phyloP scores from a whole-genome alignment of 1,139 yeast genomes.

The Insectozyma bohioensis region DNA sequence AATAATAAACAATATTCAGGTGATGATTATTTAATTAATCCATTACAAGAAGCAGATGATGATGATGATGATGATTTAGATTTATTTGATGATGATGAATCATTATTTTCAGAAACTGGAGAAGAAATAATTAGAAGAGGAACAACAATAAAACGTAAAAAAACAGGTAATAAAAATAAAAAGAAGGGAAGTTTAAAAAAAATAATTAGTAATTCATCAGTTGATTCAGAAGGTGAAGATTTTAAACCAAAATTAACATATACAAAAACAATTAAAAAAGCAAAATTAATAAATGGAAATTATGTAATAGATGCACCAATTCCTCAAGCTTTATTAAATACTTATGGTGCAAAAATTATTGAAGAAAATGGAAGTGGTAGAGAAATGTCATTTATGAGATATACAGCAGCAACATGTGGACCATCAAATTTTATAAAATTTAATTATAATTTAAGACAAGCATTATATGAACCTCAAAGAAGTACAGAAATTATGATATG shows the following conservation, averaged over 20 bases:
- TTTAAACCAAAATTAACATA: constrained; percentile 44
- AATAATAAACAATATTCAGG: constrained; percentile 26
- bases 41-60: constrained; percentile 41
- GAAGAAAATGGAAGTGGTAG: constrained; percentile 26
- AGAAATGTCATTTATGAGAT: constrained; percentile 76
- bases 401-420: constrained; percentile 80
- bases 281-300: constrained; percentile 65
- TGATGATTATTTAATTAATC: constrained; percentile 43
- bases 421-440: constrained; percentile 60
- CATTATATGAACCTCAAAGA: constrained; percentile 63
- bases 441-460: constrained; percentile 66
- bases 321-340: constrained; percentile 55
- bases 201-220: constrained; percentile 4
- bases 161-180: constrained; percentile 1
- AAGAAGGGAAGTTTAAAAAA: constrained; percentile 6
- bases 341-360: constrained; percentile 49
- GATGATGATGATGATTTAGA: constrained; percentile 37
- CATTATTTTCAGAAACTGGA: constrained; percentile 44
- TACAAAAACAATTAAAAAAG: constrained; percentile 50
- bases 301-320: constrained; percentile 80
- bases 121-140: constrained; percentile 38
- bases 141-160: constrained; percentile 24
- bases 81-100: constrained; percentile 49
- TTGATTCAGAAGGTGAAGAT: constrained; percentile 34
- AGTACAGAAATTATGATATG: constrained; percentile 73